Conservation (phyloP, 2,329 filamentous ascomycete genomes). For the Cladosporium velox region DNA sequence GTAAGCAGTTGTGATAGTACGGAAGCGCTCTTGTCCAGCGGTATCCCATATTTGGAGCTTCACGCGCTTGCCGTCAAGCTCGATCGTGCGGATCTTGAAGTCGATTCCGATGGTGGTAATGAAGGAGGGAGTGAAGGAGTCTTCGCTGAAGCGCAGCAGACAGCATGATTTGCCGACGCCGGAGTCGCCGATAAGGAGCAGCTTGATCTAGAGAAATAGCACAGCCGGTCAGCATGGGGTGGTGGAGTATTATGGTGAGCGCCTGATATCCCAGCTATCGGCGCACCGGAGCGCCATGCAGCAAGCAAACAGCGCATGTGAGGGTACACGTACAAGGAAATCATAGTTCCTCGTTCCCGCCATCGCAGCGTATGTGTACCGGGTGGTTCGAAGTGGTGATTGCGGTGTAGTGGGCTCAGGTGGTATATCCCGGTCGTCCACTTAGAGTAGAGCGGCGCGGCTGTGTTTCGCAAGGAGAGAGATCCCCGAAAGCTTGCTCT, state of each 20-base stretch:
- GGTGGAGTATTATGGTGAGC: slow-evolving; percentile 2
- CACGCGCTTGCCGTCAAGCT: slow-evolving; percentile 96
- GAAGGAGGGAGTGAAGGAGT: slow-evolving; percentile 96
- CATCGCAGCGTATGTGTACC: slow-evolving; percentile 56
- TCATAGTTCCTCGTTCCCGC: slow-evolving; percentile 98
- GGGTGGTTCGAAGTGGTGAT: slow-evolving; percentile 3
- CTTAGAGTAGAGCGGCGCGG: slow-evolving; percentile 10
- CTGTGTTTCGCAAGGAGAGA: slow-evolving; percentile 12
- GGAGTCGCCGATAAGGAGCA: slow-evolving; percentile 93
- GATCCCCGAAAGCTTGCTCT: slow-evolving; percentile 11
- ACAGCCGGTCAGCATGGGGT: slow-evolving; percentile 25
- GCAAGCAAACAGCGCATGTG: not conserved
- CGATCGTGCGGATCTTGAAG: slow-evolving; percentile 99
- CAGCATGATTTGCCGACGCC: slow-evolving; percentile 98
- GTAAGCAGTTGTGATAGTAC: slow-evolving; percentile 98
- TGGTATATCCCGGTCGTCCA: slow-evolving; percentile 11
- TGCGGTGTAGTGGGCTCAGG: not conserved
- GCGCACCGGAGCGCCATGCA: not conserved
- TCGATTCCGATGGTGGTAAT: slow-evolving; percentile 99
- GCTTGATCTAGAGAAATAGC: slow-evolving; percentile 72
- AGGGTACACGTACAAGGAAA: slow-evolving; percentile 74
- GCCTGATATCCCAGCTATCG: not conserved
- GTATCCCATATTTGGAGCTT: slow-evolving; percentile 99
- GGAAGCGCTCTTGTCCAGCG: slow-evolving; percentile 95
- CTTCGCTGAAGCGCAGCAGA: slow-evolving; percentile 92